A percentile compares a stretch with the other conserved stretches of the same genome.
Evolutionary conservation across 768 basidiomycete genomes (phyloP).

Genomic region (Neoboletus brunneissimus): DNA sequence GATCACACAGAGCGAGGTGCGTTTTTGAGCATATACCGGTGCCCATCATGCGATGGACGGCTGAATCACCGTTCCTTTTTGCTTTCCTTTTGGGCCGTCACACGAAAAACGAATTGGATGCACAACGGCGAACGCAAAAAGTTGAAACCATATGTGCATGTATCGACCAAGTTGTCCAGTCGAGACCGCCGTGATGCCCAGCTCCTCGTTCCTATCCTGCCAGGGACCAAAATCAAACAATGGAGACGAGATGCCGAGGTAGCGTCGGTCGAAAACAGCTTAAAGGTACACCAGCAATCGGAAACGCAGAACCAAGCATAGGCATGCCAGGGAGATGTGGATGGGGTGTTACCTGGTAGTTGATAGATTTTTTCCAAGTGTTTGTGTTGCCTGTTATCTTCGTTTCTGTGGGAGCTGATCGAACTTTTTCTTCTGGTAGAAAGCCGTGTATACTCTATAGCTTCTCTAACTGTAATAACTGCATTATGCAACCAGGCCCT

Average conservation of each 20-base stretch:
- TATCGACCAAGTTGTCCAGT: constrained; percentile 19
- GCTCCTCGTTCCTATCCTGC: constrained; percentile 23
- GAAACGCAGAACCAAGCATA: not conserved
- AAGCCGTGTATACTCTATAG: not conserved
- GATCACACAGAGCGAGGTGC: constrained; percentile 55
- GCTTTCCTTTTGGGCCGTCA: not conserved
- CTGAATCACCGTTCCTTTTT: not conserved
- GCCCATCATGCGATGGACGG: not conserved
- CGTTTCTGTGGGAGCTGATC: not conserved
- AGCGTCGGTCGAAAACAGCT: not conserved
- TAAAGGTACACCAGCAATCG: not conserved
- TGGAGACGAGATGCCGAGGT: constrained; percentile 24
- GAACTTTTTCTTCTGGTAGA: too few relatives aligned
- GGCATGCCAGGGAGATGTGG: not conserved
- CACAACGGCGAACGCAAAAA: constrained; percentile 1
- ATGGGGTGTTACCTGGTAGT: not conserved
- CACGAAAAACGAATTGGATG: not conserved
- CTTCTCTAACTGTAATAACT: not conserved
- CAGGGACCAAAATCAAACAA: constrained; percentile 25
- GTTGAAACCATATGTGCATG: constrained; percentile 31
- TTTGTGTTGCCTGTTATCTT: not conserved
- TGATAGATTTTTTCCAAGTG: constrained; percentile 1
- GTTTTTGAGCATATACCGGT: constrained; percentile 21
- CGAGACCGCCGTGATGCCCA: constrained; percentile 28
- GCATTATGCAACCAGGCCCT: not conserved